phyloP scores from a whole-genome alignment of 2,329 filamentous ascomycete genomes.

The Botrytis elliptica region DNA sequence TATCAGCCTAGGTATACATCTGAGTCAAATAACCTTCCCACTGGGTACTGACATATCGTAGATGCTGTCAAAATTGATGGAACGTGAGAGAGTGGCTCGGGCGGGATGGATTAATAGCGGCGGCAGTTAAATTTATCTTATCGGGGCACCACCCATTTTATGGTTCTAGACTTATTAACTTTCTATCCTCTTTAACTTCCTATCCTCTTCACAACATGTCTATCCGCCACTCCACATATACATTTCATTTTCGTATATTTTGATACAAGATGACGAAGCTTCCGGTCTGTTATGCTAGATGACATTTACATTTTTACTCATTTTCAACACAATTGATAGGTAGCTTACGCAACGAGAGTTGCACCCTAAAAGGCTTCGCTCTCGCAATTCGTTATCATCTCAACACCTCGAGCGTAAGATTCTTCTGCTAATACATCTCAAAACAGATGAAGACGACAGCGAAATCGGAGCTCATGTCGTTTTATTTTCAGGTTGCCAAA shows the following conservation, averaged over 20 bases:
- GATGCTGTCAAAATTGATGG: background rate
- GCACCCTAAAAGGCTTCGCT: background rate
- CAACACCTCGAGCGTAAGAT: background rate
- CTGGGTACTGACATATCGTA: background rate
- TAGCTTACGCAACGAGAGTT: background rate
- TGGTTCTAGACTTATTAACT: background rate
- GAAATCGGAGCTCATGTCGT: background rate
- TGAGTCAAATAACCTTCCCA: background rate
- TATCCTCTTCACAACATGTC: background rate
- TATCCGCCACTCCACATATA: background rate
- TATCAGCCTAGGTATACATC: background rate
- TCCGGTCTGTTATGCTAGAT: background rate
- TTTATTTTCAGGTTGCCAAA: background rate
- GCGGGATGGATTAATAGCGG: background rate
- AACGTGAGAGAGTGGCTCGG: background rate
- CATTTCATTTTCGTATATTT: background rate
- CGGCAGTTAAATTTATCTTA: conserved; percentile 1
- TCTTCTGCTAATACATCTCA: background rate
- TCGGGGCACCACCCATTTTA: background rate
- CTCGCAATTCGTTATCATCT: background rate
- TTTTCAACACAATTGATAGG: background rate
- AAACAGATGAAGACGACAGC: background rate
- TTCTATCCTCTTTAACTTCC: background rate
- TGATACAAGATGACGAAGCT: background rate
- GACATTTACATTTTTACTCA: background rate